Conservation (phyloP, 768 basidiomycete species). For the Kondoa subrosea region DNA sequence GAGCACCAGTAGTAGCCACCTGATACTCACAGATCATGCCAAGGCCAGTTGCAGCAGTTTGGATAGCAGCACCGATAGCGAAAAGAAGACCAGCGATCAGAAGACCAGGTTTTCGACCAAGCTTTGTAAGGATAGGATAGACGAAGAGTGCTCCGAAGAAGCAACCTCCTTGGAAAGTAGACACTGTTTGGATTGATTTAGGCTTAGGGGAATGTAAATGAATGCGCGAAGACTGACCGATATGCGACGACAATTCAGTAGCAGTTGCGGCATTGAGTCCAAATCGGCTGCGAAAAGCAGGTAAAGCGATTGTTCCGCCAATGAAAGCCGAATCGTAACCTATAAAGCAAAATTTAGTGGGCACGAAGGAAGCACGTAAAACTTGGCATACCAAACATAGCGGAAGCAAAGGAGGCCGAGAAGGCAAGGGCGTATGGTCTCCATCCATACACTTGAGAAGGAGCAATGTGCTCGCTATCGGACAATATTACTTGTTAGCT, state of each 20-base stretch:
- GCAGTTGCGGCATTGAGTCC: conserved; percentile 2
- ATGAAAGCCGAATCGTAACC: conserved; percentile 39
- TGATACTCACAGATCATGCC: conserved; percentile 28
- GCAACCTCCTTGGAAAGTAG: conserved; percentile 15
- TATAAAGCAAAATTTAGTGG: conserved; percentile 16
- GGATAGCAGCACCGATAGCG: conserved; percentile 31
- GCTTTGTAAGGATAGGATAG: conserved; percentile 26
- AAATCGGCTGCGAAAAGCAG: conserved; percentile 10
- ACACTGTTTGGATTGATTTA: background rate
- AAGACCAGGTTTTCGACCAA: conserved; percentile 29
- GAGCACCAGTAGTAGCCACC: too few species aligned
- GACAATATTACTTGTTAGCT: too few species aligned
- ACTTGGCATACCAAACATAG: conserved; percentile 9
- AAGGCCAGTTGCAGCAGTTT: conserved; percentile 10
- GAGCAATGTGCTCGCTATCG: too few species aligned
- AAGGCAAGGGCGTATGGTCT: conserved; percentile 9
- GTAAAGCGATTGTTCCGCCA: conserved; percentile 15
- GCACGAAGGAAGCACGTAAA: background rate
- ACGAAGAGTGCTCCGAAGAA: conserved; percentile 14
- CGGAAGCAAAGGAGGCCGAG: conserved; percentile 10
- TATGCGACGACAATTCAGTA: conserved; percentile 5
- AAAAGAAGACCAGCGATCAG: conserved; percentile 30
- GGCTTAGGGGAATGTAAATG: too few species aligned
- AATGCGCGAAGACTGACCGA: conserved; percentile 3
- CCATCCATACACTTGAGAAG: conserved; percentile 13